A percentile compares a stretch with the other conserved stretches of the same genome.
Conservation (phyloP, 2,329 filamentous ascomycete genomes). For the Calonectria crousiana region DNA sequence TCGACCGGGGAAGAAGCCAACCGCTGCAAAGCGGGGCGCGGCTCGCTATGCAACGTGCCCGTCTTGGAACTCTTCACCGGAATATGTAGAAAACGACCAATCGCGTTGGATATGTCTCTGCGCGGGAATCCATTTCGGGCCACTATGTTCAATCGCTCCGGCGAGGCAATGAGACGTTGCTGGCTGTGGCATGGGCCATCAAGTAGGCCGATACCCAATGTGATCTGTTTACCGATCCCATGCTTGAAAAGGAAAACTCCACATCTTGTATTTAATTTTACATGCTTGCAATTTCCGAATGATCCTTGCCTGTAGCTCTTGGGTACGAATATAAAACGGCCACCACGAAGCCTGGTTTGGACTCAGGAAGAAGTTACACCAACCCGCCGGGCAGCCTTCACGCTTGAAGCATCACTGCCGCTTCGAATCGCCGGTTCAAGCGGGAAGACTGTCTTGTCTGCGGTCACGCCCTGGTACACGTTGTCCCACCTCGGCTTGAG, state of each 20-base stretch:
- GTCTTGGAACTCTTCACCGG: background rate
- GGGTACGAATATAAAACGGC: background rate
- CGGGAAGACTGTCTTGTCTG: constrained; percentile 67
- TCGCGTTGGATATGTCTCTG: no score
- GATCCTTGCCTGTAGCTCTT: background rate
- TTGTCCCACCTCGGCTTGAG: constrained; percentile 63
- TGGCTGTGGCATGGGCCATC: background rate
- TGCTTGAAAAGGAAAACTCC: background rate
- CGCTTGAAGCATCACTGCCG: constrained; percentile 34
- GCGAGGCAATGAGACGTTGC: background rate
- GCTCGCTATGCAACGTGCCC: background rate
- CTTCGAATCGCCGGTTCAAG: constrained; percentile 59
- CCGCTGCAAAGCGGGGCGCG: background rate
- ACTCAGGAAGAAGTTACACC: background rate
- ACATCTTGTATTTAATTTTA: background rate
- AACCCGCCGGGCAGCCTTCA: constrained; percentile 23
- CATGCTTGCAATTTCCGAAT: background rate
- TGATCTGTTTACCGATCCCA: background rate
- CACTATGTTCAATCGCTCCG: background rate
- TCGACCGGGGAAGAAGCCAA: constrained; percentile 23
- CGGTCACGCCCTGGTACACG: constrained; percentile 64
- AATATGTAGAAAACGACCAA: background rate
- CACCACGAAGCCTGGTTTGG: background rate
- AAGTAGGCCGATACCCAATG: no score
- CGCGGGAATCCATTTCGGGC: background rate